Percentiles rank a stretch among this genome's conserved stretches.
Conservation (phyloP, 345 rosid species). For the Camelina hispida region DNA sequence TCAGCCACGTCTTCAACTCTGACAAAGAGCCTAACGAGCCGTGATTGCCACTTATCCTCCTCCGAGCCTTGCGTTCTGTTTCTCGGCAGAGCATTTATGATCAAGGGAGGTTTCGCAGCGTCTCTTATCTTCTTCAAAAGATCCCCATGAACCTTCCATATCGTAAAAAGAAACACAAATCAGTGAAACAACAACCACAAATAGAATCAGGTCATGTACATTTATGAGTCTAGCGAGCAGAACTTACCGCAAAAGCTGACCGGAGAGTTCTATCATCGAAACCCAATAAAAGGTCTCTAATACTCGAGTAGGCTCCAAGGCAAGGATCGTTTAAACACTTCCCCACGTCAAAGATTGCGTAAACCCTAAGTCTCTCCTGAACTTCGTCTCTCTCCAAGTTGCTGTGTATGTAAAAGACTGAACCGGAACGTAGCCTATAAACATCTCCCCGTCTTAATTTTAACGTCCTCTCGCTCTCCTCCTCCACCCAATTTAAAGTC, state of each 20-base stretch:
- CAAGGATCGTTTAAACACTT: slow-evolving; percentile 49
- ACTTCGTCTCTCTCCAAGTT: slow-evolving; percentile 8
- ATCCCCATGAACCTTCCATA: slow-evolving; percentile 55
- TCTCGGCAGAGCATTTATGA: slow-evolving; percentile 43
- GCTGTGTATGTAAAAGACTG: slow-evolving; percentile 70
- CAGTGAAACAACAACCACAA: neutral
- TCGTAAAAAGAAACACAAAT: neutral
- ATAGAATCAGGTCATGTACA: neutral
- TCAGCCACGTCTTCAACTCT: slow-evolving; percentile 41
- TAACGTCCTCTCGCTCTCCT: slow-evolving; percentile 49
- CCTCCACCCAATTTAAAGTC: slow-evolving; percentile 61
- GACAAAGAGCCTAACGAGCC: slow-evolving; percentile 45
- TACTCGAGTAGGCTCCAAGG: slow-evolving; percentile 74
- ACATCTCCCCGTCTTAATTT: slow-evolving; percentile 68
- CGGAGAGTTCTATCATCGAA: slow-evolving; percentile 65
- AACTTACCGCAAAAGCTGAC: slow-evolving; percentile 66
- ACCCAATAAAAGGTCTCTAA: slow-evolving; percentile 62
- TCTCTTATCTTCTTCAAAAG: slow-evolving; percentile 40
- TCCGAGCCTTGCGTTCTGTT: slow-evolving; percentile 13
- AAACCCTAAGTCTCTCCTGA: slow-evolving; percentile 60
- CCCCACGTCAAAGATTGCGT: slow-evolving; percentile 55
- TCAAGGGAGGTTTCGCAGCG: slow-evolving; percentile 45
- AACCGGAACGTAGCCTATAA: slow-evolving; percentile 61
- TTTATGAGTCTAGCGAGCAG: neutral
- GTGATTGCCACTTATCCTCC: slow-evolving; percentile 36